phyloP scores from a whole-genome alignment of 352 stramenopile genomes.

The Phytophthora quininea region DNA sequence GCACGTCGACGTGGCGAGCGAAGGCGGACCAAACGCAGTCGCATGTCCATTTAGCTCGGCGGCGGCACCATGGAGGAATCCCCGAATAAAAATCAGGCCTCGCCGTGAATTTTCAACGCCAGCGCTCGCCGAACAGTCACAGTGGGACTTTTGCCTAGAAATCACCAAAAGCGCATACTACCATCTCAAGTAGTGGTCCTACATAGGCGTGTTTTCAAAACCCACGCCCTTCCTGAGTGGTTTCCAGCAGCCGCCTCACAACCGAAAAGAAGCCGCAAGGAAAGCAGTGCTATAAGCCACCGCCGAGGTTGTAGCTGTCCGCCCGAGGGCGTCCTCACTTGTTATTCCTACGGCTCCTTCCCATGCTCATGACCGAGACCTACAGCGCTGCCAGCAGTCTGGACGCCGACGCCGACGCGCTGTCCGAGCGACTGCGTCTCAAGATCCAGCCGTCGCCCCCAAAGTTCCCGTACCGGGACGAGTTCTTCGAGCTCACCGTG shows the following conservation, averaged over 20 bases:
- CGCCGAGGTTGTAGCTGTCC: background rate
- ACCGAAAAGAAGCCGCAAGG: slow-evolving; percentile 47
- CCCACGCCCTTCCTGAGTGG: background rate
- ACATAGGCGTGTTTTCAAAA: background rate
- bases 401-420: slow-evolving; percentile 58
- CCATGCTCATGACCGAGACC: slow-evolving; percentile 75
- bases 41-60: too few relatives aligned
- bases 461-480: slow-evolving; percentile 86
- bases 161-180: too few relatives aligned
- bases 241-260: slow-evolving; percentile 29
- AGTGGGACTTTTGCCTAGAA: slow-evolving; percentile 2
- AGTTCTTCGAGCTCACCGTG: slow-evolving; percentile 87
- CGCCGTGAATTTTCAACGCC: slow-evolving; percentile 29
- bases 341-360: slow-evolving; percentile 16
- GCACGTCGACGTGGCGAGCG: too few relatives aligned
- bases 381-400: slow-evolving; percentile 44
- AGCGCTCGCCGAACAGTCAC: slow-evolving; percentile 14
- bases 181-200: background rate
- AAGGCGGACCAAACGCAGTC: too few relatives aligned
- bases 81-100: slow-evolving; percentile 35
- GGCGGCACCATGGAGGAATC: slow-evolving; percentile 1
- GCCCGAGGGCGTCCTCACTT: background rate
- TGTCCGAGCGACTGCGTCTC: slow-evolving; percentile 68
- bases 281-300: slow-evolving; percentile 13
- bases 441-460: slow-evolving; percentile 88